Percentiles rank a stretch among this genome's conserved stretches.
Conservation (phyloP, 2,329 filamentous ascomycete species). For the Rhynchosporium graminicola region DNA sequence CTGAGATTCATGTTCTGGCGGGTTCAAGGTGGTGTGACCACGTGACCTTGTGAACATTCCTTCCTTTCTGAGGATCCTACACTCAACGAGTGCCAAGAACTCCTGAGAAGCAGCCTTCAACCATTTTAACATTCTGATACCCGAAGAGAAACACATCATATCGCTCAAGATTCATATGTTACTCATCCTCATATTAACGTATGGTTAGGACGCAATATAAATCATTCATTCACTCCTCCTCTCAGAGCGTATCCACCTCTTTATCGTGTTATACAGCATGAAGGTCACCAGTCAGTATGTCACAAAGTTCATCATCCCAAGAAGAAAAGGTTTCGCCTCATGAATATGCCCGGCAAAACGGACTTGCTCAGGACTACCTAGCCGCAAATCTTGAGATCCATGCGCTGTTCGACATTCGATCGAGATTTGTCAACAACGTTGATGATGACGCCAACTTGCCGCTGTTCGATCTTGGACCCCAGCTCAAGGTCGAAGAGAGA, state of each 20-base stretch:
- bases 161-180: neutral
- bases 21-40: neutral
- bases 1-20: no score
- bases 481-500: constrained; percentile 31
- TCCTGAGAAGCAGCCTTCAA: no score
- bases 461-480: constrained; percentile 24
- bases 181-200: neutral
- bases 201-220: neutral
- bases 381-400: constrained; percentile 21
- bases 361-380: constrained; percentile 34
- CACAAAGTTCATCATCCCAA: neutral
- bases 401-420: constrained; percentile 28
- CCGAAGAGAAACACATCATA: neutral
- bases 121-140: no score
- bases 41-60: neutral
- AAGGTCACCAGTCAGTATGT: neutral
- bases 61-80: neutral
- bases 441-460: constrained; percentile 26
- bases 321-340: constrained; percentile 31
- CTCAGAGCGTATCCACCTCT: neutral
- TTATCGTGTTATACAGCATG: no score
- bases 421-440: neutral
- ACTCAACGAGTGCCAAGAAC: no score
- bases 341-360: constrained; percentile 37
- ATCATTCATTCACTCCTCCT: neutral